Evolutionary conservation across 345 rosid genomes (phyloP), one percentile per base, ranked within the genome.

Genomic region (Populus pruinosa): DNA sequence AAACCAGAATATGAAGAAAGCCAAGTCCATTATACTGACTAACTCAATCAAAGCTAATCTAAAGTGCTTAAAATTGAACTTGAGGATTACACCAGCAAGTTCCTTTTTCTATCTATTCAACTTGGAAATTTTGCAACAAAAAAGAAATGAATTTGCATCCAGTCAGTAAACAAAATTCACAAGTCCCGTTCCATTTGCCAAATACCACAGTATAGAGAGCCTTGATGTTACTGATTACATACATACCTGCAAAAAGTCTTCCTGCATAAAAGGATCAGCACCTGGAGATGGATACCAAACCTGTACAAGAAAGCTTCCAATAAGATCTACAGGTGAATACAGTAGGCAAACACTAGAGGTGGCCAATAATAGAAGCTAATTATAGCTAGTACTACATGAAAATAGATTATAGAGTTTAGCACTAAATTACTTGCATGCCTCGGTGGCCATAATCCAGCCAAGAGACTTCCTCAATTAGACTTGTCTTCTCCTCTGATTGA

Each of bases 251-350:
- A 93, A 87, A 85, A 96, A 93, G 68, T 89, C 99, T 87, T 96
- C 99, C 91, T 92, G 99, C 85, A 86, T 90, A 84, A 89, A 93
- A 55, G 97, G 90, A 79, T 92, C 90, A 76, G 77, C 94, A 81
- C 97, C 99, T n/a, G 86, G 84, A 82, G 94, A 93, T 69, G 98
- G 99, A 88, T 96, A 96, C 98, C 99, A 96, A 79, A 96, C 99
- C 99, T 96, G 96, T 81, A 88, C 88, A 73, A 78, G 74, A 77
- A 79, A 83, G 72, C 87, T 88, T 85, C 83, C 91, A 83, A 82
- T 77, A 61, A 79, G 85, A 80, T 74, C 27, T 74, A 82, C 75
- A 88, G 88, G 85, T 78, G 71, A 83, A 84, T 80, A 70, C 74
- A 85, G 44, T 71, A 27, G 43, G 63, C 56, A 65, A 7, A n/a